Base-by-base conservation (phyloP, 352 stramenopile genomes). In the Globisporangium middletonii region DNA sequence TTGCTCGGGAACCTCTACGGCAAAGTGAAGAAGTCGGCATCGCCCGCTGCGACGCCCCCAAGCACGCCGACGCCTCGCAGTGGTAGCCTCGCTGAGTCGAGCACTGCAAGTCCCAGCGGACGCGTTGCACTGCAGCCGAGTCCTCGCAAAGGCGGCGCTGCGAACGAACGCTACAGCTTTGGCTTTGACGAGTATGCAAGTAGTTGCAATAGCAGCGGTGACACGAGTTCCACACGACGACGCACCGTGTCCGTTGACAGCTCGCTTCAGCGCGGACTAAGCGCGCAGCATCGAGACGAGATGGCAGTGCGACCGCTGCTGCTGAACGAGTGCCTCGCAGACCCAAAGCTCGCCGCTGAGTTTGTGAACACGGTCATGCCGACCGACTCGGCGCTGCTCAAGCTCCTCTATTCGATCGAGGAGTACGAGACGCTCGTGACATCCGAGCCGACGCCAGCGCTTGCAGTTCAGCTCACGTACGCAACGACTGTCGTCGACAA, bases 271-370 rank as follows among this genome's bases (percentile, higher is more conserved):
- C 30, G 19, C 9, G 7, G 19, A 50, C 45, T 5, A 13, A 50
- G 23, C 23, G 9, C 18, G 8, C 23, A 33, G 9, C 23, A 35
- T 3, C 11, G 11, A 16, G 9, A 23, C 4, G 27, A 30, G 45
- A 35, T 11, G 23, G 0, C 45, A 18, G 35, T 4, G 35, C 50
- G 57, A 15, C 26, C 44, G 0, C 57, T 73, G 44, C 54, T 63
- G 9, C 26, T 81, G 16, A 65, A 77, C 47, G 72, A 78, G 13
- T 81, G 68, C 35, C 63, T 81, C 4, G 64, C 60, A 1, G 72
- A 81, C 53, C 64, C 69, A 23, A 81, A 81, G 46, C 55, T 77
- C 13, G 69, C 69, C 0, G 72, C 72, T 7, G 72, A 81, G 49
- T 78, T 81, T 48, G 66, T 77, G 12, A 77, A 64, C 54, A 63